Conservation (phyloP, 176 grass and related monocot genomes). For the Puya raimondii region DNA sequence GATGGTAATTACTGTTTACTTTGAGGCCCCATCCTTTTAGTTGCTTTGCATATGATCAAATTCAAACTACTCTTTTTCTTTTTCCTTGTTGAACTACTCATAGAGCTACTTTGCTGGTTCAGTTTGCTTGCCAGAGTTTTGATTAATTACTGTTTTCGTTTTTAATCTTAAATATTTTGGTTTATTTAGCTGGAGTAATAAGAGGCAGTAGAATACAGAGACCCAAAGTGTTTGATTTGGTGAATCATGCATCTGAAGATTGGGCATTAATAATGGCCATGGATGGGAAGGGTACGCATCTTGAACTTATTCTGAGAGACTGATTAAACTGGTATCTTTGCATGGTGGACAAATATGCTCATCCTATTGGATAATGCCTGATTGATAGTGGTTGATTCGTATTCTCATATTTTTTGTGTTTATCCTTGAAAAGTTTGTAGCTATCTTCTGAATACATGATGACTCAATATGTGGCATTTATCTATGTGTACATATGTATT, state of each 20-base stretch:
- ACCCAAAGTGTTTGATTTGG: slow-evolving; percentile 22
- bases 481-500: no score
- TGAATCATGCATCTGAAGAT: slow-evolving; percentile 19
- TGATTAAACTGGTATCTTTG: background rate
- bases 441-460: no score
- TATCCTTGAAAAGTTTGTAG: no score
- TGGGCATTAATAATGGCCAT: slow-evolving; percentile 22
- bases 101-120: background rate
- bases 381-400: no score
- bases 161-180: no score
- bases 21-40: background rate
- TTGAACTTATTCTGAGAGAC: background rate
- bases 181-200: slow-evolving; percentile 13
- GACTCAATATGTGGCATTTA: no score
- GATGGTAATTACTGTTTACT: slow-evolving; percentile 17
- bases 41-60: background rate
- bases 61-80: background rate
- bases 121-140: background rate
- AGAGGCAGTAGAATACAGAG: slow-evolving; percentile 24
- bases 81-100: background rate
- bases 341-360: no score
- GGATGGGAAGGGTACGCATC: slow-evolving; percentile 19
- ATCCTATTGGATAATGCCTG: no score
- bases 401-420: no score
- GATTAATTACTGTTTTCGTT: no score